Evolutionary conservation across 768 basidiomycete genomes (phyloP), one percentile per base, ranked within the genome.

Genomic region (Infundibulicybe gibba): DNA sequence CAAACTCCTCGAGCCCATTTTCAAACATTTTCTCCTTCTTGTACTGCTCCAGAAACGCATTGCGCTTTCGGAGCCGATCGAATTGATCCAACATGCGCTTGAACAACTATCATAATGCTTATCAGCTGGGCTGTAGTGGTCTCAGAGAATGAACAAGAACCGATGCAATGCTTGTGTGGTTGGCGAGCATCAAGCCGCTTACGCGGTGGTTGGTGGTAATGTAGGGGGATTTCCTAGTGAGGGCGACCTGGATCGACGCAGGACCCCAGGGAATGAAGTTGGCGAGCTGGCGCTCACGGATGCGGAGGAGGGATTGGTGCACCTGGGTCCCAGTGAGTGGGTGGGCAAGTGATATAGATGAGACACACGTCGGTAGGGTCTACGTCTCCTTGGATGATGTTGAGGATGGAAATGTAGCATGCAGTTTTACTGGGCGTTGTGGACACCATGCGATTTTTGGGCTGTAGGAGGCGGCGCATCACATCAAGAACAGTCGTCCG

Each of bases 251-350:
- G 57, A 97, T 95, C 32, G 93, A 94, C 4, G 94, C 94, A 0
- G 97, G 97, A 11, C 97, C 97, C 97, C 97, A 99, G 5, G 97
- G 97, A 52, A 99, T 97, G 64, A 99, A 98, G 61, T 90, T 94
- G 13, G 97, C 97, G 19, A 98, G 75, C 57, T 97, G 91, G 20
- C 97, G 82, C 67, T 99, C 97, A 35, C 97, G 86, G 56, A 99
- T 98, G 9, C 97, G 86, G 19, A 99, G 79, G 16, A 99, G 75
- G 8, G 94, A 95, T 81, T 98, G 95, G 61, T 99, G 97, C 9
- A 97, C 91, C 94, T 97, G 33, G 30, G 6, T n/a, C 35, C 4
- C 10, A 10, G 17, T 14, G n/a, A 17, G 15, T 20, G 6, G 39
- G 46, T 17, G 38, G 33, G 40, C 47, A 16, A 40, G 17, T 32